A percentile compares a stretch with the other conserved stretches of the same genome.
phyloP scores from a whole-genome alignment of 2,329 filamentous ascomycete species.

The Microdochium nivale region DNA sequence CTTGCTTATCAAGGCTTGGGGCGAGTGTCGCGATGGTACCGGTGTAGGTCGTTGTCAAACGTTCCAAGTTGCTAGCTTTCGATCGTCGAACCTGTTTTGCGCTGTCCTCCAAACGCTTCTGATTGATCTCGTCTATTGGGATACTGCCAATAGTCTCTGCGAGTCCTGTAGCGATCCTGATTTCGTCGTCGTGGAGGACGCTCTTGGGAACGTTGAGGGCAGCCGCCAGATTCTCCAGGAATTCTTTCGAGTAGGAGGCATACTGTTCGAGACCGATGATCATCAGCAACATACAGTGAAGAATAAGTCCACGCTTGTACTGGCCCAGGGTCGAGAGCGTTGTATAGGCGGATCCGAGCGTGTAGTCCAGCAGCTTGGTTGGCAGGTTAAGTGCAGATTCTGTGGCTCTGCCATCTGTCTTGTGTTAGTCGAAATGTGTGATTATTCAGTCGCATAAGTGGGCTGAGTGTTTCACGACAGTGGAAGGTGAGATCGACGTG shows the following conservation, averaged over 20 bases:
- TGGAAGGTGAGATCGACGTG: background rate
- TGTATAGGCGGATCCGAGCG: slow-evolving; percentile 31
- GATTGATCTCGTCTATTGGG: slow-evolving; percentile 54
- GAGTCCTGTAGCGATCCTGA: slow-evolving; percentile 64
- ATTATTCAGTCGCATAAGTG: background rate
- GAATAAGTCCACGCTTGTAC: slow-evolving; percentile 55
- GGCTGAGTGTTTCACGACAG: background rate
- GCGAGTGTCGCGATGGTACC: slow-evolving; percentile 61
- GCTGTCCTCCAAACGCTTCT: slow-evolving; percentile 55
- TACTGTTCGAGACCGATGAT: slow-evolving; percentile 73
- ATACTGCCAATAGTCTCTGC: slow-evolving; percentile 67
- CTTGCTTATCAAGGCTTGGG: slow-evolving; percentile 66
- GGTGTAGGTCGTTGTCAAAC: slow-evolving; percentile 4
- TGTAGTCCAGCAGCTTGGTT: background rate
- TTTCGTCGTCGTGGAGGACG: slow-evolving; percentile 62
- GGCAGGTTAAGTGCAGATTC: background rate
- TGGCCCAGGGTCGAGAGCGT: slow-evolving; percentile 30
- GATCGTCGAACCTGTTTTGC: slow-evolving; percentile 53
- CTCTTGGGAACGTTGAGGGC: slow-evolving; percentile 61
- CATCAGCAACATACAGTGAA: slow-evolving; percentile 65
- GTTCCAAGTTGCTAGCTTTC: slow-evolving; percentile 46
- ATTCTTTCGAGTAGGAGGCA: slow-evolving; percentile 60
- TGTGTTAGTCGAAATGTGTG: background rate
- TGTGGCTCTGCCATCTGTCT: background rate
- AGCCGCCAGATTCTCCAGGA: slow-evolving; percentile 62